Evolutionary conservation across 768 basidiomycete species (phyloP), one percentile per base, ranked within the genome.

Genomic region (Tylopilus plumbeoviolaceoides): DNA sequence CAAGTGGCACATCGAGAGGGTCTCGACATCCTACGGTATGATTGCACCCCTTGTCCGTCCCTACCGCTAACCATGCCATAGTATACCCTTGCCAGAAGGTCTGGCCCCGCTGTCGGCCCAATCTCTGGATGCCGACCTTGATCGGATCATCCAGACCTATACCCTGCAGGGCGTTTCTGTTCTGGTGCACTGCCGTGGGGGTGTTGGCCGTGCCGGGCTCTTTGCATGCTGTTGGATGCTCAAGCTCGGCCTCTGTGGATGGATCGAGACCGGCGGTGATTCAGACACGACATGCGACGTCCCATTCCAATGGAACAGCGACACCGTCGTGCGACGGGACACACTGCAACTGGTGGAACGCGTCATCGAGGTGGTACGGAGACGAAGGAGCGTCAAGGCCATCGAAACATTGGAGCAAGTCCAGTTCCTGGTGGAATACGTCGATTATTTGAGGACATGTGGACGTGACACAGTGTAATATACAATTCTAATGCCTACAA

Each of bases 371-470:
- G 79, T 92, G 51, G 81, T 94, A 8, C 72, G 95, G 45, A 72
- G 79, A 56, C 73, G 93, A 56, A 73, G 95, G 55, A 93, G 92
- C 59, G 69, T 85, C 51, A 98, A 98, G 67, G 93, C 94, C 2
- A 81, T 98, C 38, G 95, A 98, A 68, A 95, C 92, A 4, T 85
- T 89, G 65, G 92, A 97, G 65, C 95, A 98, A 69, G 95, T 95
- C 15, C 73, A 77, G 58, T 93, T 94, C 63, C 69, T 94, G 45
- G 81, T 85, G 0, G 85, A 90, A 28, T 94, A 82, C 66, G 81
- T 91, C 4, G 80, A 85, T 36, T 83, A 78, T 70, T 63, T 90
- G 53, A 65, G 74, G 47, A 53, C 55, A 11, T 51, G 54, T 40
- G 58, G 56, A 39, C 44, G 21, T 31, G 12, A 42, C 39, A 21